Evolutionary conservation across 2,329 filamentous ascomycete genomes (phyloP).

Genomic region (Golovinomyces cichoracearum): DNA sequence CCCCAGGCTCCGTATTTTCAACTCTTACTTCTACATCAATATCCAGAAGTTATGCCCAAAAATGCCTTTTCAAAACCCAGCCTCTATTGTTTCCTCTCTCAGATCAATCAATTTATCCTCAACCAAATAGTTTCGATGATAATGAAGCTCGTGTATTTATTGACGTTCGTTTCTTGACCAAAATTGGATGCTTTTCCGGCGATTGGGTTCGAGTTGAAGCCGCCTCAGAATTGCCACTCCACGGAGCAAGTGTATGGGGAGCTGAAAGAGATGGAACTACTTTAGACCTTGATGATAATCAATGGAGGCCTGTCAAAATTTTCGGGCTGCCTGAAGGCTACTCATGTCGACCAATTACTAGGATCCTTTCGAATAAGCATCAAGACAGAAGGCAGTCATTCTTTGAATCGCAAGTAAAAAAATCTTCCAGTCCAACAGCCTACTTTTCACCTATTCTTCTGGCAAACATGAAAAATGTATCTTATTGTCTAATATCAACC

Average conservation of each 20-base stretch:
- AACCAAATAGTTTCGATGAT: conserved; percentile 50
- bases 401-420: conserved; percentile 41
- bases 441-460: conserved; percentile 71
- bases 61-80: conserved; percentile 63
- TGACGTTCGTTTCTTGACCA: conserved; percentile 59
- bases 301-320: conserved; percentile 67
- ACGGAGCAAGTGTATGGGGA: conserved; percentile 39
- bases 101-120: conserved; percentile 59
- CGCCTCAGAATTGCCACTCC: conserved; percentile 43
- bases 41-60: conserved; percentile 42
- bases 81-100: conserved; percentile 48
- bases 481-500: conserved; percentile 54
- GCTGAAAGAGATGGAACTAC: conserved; percentile 32
- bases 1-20: conserved; percentile 72
- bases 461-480: conserved; percentile 55
- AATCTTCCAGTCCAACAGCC: conserved; percentile 29
- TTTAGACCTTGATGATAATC: background rate
- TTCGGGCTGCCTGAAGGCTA: conserved; percentile 67
- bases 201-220: conserved; percentile 82
- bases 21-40: conserved; percentile 66
- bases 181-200: conserved; percentile 87
- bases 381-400: conserved; percentile 30
- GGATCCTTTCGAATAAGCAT: conserved; percentile 29
- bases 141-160: conserved; percentile 79
- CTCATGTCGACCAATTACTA: conserved; percentile 31